Evolutionary conservation across 495 filamentous ascomycete genomes (phyloP).

Genomic region (Lichina pygmaea): DNA sequence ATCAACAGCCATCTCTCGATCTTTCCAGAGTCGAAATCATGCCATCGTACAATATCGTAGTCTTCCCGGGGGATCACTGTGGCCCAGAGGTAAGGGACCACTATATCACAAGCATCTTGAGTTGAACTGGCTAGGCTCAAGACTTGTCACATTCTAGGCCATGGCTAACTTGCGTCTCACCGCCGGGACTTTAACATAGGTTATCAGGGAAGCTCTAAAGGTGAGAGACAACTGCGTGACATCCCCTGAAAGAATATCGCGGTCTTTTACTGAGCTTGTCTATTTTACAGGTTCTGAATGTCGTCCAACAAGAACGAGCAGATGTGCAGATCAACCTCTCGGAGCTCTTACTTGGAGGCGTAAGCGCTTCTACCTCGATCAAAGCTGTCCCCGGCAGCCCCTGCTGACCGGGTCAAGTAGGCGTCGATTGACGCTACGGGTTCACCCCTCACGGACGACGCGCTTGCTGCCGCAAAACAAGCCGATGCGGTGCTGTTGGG

Average conservation of each 20-base stretch:
- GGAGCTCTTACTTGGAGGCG: conserved; percentile 77
- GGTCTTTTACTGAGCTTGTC: not conserved
- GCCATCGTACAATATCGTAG: conserved; percentile 8
- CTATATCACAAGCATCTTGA: conserved; percentile 1
- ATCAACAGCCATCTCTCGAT: too few relatives aligned
- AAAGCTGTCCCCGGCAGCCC: not conserved
- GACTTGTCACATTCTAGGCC: not conserved
- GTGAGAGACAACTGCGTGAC: conserved; percentile 16
- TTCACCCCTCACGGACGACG: conserved; percentile 54
- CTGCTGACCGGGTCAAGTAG: conserved; percentile 12
- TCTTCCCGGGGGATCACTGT: conserved; percentile 75
- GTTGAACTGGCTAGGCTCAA: not conserved
- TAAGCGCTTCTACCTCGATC: conserved; percentile 20
- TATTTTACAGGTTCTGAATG: conserved; percentile 36
- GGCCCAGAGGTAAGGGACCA: conserved; percentile 56
- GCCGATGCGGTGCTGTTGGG: conserved; percentile 86
- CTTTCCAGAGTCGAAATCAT: not conserved
- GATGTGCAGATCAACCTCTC: conserved; percentile 69
- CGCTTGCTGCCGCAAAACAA: conserved; percentile 60
- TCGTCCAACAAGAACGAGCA: conserved; percentile 39
- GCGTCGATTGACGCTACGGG: conserved; percentile 71
- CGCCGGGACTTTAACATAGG: conserved; percentile 7
- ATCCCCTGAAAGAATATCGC: not conserved
- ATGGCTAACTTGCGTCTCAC: not conserved
- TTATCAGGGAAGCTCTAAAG: conserved; percentile 61